phyloP scores from a whole-genome alignment of 2,329 filamentous ascomycete genomes.

The Sclerotinia subarctica region DNA sequence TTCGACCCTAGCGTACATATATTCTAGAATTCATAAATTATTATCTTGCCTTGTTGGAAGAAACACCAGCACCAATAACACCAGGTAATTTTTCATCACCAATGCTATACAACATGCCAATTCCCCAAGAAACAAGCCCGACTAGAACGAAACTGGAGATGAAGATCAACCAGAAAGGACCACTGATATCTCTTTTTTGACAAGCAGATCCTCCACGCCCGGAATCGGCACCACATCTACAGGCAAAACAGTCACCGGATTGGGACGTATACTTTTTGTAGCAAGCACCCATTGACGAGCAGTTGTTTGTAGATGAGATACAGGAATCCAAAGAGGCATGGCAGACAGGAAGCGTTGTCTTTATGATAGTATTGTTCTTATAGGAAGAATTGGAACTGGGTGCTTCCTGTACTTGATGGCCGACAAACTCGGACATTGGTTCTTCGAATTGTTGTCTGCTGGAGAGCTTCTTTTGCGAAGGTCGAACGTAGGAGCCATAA shows the following conservation, averaged over 20 bases:
- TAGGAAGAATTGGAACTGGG: conserved; percentile 20
- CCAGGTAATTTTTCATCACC: conserved; percentile 86
- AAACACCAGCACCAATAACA: conserved; percentile 94
- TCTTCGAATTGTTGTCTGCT: conserved; percentile 34
- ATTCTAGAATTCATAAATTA: conserved; percentile 2
- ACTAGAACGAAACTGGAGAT: conserved; percentile 70
- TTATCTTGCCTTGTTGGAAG: conserved; percentile 51
- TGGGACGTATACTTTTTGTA: conserved; percentile 58
- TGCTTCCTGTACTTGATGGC: conserved; percentile 11
- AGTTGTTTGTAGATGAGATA: conserved; percentile 66
- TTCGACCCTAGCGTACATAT: conserved; percentile 19
- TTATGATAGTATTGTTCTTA: conserved; percentile 22
- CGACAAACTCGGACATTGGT: conserved; percentile 30
- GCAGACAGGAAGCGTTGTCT: conserved; percentile 55
- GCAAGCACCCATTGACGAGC: conserved; percentile 80
- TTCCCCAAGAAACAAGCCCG: conserved; percentile 63
- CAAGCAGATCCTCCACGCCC: conserved; percentile 68
- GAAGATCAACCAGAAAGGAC: conserved; percentile 82
- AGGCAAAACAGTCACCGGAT: conserved; percentile 67
- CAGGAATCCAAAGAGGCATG: conserved; percentile 70
- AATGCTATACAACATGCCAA: conserved; percentile 77
- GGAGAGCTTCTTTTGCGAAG: conserved; percentile 26
- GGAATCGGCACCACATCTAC: conserved; percentile 55
- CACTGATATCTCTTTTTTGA: conserved; percentile 87
- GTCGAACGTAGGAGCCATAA: conserved; percentile 35